phyloP scores from a whole-genome alignment of 768 basidiomycete species.

The Mycena polygramma region DNA sequence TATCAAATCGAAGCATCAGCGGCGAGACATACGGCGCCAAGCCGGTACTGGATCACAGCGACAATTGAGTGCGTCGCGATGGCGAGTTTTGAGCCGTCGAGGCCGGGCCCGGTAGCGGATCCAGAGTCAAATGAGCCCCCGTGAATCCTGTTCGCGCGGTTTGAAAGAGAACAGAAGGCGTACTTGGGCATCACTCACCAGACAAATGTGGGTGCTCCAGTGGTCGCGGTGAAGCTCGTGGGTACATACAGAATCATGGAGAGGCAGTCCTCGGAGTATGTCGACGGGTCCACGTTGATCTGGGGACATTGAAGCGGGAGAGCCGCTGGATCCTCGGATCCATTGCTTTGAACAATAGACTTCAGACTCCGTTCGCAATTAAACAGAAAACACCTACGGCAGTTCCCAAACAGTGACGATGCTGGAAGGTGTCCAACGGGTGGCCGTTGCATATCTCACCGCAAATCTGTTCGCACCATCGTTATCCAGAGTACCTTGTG shows the following conservation, averaged over 20 bases:
- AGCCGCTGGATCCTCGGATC: constrained; percentile 60
- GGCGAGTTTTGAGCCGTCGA: constrained; percentile 85
- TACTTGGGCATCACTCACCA: constrained; percentile 47
- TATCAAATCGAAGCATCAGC: not conserved
- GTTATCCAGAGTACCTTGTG: constrained; percentile 63
- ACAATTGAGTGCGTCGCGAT: constrained; percentile 79
- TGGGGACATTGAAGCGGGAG: constrained; percentile 85
- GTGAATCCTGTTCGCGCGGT: constrained; percentile 70
- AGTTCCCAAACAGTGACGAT: constrained; percentile 69
- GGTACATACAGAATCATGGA: constrained; percentile 84
- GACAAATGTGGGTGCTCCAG: constrained; percentile 63
- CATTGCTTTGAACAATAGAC: constrained; percentile 55
- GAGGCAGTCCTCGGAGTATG: constrained; percentile 83
- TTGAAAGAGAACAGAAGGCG: not conserved
- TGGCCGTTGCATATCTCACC: constrained; percentile 75
- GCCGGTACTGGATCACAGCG: constrained; percentile 85
- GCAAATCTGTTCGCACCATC: constrained; percentile 68
- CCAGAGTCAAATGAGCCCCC: constrained; percentile 86
- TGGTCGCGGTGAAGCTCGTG: constrained; percentile 47
- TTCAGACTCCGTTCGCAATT: not conserved
- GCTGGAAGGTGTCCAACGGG: constrained; percentile 70
- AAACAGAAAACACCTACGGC: constrained; percentile 59
- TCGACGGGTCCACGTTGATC: constrained; percentile 58
- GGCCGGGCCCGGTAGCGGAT: constrained; percentile 76
- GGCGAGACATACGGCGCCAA: constrained; percentile 72